phyloP scores from a whole-genome alignment of 495 filamentous ascomycete species.

The Oidiodendron maius region DNA sequence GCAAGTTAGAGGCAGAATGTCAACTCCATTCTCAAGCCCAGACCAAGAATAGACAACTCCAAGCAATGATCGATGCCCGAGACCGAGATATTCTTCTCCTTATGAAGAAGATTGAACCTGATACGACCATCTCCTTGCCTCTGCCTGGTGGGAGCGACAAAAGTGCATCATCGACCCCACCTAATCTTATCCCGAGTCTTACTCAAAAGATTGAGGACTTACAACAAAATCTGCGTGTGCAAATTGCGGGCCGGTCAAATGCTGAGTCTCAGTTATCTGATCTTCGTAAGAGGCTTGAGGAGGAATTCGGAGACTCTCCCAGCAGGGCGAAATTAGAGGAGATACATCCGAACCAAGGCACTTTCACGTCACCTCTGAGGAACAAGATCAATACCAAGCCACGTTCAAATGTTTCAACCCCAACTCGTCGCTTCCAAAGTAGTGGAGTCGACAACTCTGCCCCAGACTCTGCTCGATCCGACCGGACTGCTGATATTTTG shows the following conservation, averaged over 20 bases:
- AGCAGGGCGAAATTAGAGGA: conserved; percentile 63
- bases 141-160: conserved; percentile 31
- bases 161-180: conserved; percentile 42
- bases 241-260: conserved; percentile 74
- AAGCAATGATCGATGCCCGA: conserved; percentile 66
- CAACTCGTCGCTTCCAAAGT: conserved; percentile 63
- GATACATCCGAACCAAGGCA: conserved; percentile 76
- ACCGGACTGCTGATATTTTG: conserved; percentile 83
- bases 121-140: conserved; percentile 45
- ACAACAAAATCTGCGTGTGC: conserved; percentile 76
- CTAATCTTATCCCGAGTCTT: conserved; percentile 60
- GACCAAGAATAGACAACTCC: conserved; percentile 74
- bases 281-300: conserved; percentile 63
- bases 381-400: conserved; percentile 67
- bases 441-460: conserved; percentile 46
- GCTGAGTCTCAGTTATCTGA: conserved; percentile 82
- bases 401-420: conserved; percentile 70
- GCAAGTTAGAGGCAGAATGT: conserved; percentile 83
- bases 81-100: conserved; percentile 77
- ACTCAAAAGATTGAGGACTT: conserved; percentile 86
- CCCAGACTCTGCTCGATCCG: conserved; percentile 76
- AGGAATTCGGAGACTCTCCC: conserved; percentile 75
- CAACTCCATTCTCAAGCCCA: conserved; percentile 85
- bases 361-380: conserved; percentile 69
- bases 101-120: conserved; percentile 81